Base-by-base conservation (phyloP, 768 basidiomycete genomes). In the Boletus rex-veris region DNA sequence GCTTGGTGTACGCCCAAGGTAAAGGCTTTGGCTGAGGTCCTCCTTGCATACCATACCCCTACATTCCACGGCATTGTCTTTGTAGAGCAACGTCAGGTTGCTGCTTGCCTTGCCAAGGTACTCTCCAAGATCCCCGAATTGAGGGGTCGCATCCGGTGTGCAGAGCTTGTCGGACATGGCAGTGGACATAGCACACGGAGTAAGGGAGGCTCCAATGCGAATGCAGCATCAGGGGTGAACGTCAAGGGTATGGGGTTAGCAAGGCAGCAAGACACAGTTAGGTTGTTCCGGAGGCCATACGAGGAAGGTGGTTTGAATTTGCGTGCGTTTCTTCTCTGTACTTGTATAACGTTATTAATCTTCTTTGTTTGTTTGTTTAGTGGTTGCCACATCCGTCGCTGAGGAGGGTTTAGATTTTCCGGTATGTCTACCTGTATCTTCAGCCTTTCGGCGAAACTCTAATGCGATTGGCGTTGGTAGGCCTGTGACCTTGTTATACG, bases 391-490 rank as follows among this genome's bases (percentile, higher is more conserved):
- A 0, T 85, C 86, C 6, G 91, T 95, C 14, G 93, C 91, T 0
- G 93, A 96, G 69, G 93, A 96, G 73, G 93, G 93, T 0, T 78
- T 96, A 16, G 92, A 96, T 67, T 92, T 96, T 72, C 88, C 87
- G 21, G 86, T 88, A 63, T 50, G 80, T 70, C 37, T 40, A 36
- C 15, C 43, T 28, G 12, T 39, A 50, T 33, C 16, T 30, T 31
- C 45, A 42, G 16, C 24, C 28, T 31, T 33, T 28, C 33, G 36
- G 19, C 12, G 9, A 42, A 45, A 26, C 7, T 15, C 43, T 55
- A 26, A 60, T 55, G 33, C 14, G 33, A 30, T 18, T 45, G 28
- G 35, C 26, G n/a, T 50, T n/a, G 24, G n/a, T 37, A 90, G 88
- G 86, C 86, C 11, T 94, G 92, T 67, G 88, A 92, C 63, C 75